phyloP scores from a whole-genome alignment of 2,329 filamentous ascomycete species.

The Ilyonectria sp. region DNA sequence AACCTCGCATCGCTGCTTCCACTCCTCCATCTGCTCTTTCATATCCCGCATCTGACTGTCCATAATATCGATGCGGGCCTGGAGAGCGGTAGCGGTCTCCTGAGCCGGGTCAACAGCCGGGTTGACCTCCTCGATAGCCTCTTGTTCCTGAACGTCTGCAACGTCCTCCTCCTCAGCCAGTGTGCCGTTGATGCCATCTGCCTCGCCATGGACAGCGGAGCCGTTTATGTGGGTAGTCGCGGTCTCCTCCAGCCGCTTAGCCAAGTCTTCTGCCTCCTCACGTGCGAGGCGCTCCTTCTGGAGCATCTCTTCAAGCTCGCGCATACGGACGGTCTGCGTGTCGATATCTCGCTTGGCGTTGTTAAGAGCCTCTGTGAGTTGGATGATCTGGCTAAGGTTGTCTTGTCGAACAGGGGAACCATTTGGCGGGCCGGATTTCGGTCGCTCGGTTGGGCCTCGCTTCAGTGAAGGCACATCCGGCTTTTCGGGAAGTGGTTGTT shows the following conservation, averaged over 20 bases:
- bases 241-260: constrained; percentile 77
- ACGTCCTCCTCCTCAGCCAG: constrained; percentile 38
- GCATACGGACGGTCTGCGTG: constrained; percentile 83
- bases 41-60: constrained; percentile 85
- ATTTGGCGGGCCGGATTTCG: constrained; percentile 69
- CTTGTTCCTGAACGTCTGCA: constrained; percentile 41
- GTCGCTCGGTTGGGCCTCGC: constrained; percentile 81
- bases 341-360: constrained; percentile 90
- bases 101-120: constrained; percentile 56
- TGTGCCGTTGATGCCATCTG: constrained; percentile 35
- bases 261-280: constrained; percentile 86
- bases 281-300: constrained; percentile 85
- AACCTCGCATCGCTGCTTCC: constrained; percentile 82
- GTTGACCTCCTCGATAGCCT: constrained; percentile 53
- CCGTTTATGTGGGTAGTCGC: constrained; percentile 54
- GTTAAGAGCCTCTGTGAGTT: constrained; percentile 87
- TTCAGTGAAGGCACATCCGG: constrained; percentile 85
- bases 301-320: constrained; percentile 82
- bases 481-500: constrained; percentile 94
- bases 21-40: constrained; percentile 84
- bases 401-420: constrained; percentile 73
- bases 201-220: constrained; percentile 39
- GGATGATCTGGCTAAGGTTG: constrained; percentile 81
- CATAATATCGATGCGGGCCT: constrained; percentile 83
- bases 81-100: constrained; percentile 56